Conservation (phyloP, 352 stramenopile species). For the Elongisporangium prolatum region DNA sequence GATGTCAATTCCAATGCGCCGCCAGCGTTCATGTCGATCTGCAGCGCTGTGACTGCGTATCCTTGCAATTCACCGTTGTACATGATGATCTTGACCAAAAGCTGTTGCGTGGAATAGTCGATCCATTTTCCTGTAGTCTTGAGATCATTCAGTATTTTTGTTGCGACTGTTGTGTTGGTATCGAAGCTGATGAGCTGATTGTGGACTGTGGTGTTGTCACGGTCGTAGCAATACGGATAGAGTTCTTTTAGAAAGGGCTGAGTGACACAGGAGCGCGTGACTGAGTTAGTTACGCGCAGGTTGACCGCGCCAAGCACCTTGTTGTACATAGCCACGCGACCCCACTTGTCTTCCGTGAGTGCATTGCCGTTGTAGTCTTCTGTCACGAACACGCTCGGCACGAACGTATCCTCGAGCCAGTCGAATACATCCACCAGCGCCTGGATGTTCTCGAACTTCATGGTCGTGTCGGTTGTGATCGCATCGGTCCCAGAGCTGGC, state of each 20-base stretch:
- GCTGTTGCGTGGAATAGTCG: slow-evolving; percentile 28
- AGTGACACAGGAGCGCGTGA: slow-evolving; percentile 17
- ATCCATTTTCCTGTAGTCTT: slow-evolving; percentile 31
- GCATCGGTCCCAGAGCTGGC: slow-evolving; percentile 39
- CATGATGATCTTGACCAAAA: slow-evolving; percentile 37
- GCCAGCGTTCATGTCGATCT: slow-evolving; percentile 25
- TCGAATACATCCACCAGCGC: slow-evolving; percentile 32
- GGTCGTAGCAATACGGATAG: slow-evolving; percentile 44
- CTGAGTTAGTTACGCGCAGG: slow-evolving; percentile 20
- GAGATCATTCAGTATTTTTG: slow-evolving; percentile 14
- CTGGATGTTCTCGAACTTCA: slow-evolving; percentile 46
- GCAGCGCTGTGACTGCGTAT: slow-evolving; percentile 36
- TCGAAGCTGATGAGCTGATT: slow-evolving; percentile 38
- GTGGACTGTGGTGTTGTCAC: slow-evolving; percentile 11
- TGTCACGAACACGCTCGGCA: slow-evolving; percentile 39
- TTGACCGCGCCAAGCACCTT: slow-evolving; percentile 29
- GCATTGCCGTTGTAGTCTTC: slow-evolving; percentile 42
- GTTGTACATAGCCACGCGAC: slow-evolving; percentile 21
- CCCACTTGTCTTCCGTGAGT: slow-evolving; percentile 18
- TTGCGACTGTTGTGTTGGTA: slow-evolving; percentile 26
- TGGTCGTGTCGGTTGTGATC: slow-evolving; percentile 29
- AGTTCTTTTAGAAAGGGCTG: slow-evolving; percentile 27
- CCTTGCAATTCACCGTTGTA: slow-evolving; percentile 53
- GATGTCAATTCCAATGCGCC: slow-evolving; percentile 26
- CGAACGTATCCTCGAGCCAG: slow-evolving; percentile 38